phyloP scores from a whole-genome alignment of 192 early-diverging fungal genomes.

The Backusella westeae region DNA sequence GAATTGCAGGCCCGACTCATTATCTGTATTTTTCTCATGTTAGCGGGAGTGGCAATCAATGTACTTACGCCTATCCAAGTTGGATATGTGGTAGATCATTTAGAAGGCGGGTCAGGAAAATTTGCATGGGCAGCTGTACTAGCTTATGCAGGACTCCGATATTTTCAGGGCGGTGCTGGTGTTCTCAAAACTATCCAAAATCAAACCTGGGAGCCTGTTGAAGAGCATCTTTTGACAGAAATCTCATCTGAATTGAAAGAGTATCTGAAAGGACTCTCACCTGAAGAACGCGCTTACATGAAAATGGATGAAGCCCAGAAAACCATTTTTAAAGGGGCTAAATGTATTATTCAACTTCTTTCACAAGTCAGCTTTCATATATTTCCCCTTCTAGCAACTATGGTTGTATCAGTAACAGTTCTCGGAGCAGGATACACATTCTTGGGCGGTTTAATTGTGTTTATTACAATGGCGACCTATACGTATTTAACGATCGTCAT shows the following conservation, averaged over 20 bases:
- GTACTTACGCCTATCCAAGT: conserved; percentile 81
- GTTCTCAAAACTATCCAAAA: conserved; percentile 73
- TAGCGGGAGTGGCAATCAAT: conserved; percentile 71
- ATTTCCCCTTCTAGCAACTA: conserved; percentile 83
- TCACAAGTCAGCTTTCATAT: conserved; percentile 86
- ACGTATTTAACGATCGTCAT: conserved; percentile 74
- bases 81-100: conserved; percentile 69
- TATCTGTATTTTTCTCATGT: conserved; percentile 66
- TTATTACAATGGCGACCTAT: conserved; percentile 84
- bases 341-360: conserved; percentile 70
- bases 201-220: conserved; percentile 89
- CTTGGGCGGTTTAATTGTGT: conserved; percentile 74
- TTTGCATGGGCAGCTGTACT: conserved; percentile 51
- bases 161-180: conserved; percentile 70
- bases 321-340: conserved; percentile 77
- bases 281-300: conserved; percentile 89
- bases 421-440: conserved; percentile 63
- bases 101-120: conserved; percentile 1
- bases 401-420: conserved; percentile 73
- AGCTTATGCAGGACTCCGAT: conserved; percentile 58
- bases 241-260: conserved; percentile 85
- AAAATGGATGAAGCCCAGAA: conserved; percentile 93
- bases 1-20: conserved; percentile 65
- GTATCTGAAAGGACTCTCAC: conserved; percentile 83
- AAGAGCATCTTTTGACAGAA: conserved; percentile 83